These are phyloP conservation scores for Circinella umbellata DNA, from an alignment of 371 early-diverging fungal species.

Conservation along the genomic window DNA sequence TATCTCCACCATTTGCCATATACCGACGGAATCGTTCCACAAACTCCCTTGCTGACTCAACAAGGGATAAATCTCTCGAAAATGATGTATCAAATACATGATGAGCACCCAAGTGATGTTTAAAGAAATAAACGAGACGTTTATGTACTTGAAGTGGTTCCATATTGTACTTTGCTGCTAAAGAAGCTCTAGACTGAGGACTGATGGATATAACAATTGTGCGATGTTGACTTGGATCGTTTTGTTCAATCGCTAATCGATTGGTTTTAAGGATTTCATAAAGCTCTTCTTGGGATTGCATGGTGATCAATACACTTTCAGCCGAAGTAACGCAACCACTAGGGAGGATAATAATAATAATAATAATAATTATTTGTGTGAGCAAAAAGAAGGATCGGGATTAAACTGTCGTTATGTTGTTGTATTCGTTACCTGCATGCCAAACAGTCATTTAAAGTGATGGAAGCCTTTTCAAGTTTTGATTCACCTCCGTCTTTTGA, in stretches of 20 bases:
- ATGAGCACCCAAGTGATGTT: constrained; percentile 76
- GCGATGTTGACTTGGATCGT: constrained; percentile 49
- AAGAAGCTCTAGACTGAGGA: constrained; percentile 91
- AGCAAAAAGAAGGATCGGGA: neutral
- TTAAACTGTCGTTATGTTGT: neutral
- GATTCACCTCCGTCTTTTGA: constrained; percentile 81
- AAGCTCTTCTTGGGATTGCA: constrained; percentile 92
- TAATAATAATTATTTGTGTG: neutral
- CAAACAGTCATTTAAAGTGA: constrained; percentile 94
- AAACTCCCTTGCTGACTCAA: constrained; percentile 91
- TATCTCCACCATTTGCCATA: constrained; percentile 50
- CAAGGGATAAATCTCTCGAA: constrained; percentile 82
- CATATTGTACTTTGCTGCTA: constrained; percentile 85
- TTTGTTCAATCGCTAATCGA: constrained; percentile 44
- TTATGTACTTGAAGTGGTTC: constrained; percentile 63
- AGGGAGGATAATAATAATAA: neutral
- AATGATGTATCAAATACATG: constrained; percentile 89
- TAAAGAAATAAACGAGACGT: constrained; percentile 69
- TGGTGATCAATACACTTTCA: constrained; percentile 88
- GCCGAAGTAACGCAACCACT: constrained; percentile 98
- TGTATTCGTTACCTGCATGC: constrained; percentile 84
- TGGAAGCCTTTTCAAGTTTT: constrained; percentile 83
- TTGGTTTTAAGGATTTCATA: constrained; percentile 75
- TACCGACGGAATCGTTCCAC: constrained; percentile 66
- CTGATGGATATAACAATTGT: constrained; percentile 83